These are phyloP conservation scores for Paramecium bursaria DNA, from an alignment of 73 alveolate genomes.

Conservation along the genomic window DNA sequence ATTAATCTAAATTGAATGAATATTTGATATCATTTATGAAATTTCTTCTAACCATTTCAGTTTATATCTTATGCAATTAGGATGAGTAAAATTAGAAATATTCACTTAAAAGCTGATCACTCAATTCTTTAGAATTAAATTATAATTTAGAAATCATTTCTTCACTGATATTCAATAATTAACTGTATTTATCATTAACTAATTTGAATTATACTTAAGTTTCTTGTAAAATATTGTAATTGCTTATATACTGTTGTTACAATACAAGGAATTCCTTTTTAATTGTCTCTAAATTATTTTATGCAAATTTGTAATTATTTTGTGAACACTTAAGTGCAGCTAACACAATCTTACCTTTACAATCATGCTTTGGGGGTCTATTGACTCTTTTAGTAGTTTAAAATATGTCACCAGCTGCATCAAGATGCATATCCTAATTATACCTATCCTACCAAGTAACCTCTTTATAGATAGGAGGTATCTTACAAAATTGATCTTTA, in stretches of 20 bases:
- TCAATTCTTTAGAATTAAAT: constrained; percentile 1
- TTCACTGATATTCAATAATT: neutral
- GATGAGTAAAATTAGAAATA: neutral
- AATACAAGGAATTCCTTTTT: neutral
- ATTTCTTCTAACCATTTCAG: neutral
- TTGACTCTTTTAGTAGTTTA: neutral
- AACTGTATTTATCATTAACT: neutral
- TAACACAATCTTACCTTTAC: constrained; percentile 25
- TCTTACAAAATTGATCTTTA: neutral
- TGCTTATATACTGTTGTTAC: neutral
- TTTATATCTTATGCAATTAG: no score
- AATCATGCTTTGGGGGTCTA: constrained; percentile 50
- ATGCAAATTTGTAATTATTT: neutral
- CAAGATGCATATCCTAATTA: constrained; percentile 12
- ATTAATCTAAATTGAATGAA: neutral
- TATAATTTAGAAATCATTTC: constrained; percentile 31
- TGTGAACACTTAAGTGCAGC: neutral
- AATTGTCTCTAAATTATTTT: neutral
- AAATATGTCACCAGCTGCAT: constrained; percentile 40
- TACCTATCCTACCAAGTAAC: constrained; percentile 37
- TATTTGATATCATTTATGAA: no score
- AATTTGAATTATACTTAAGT: neutral
- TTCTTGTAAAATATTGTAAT: neutral
- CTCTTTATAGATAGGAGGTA: constrained; percentile 3
- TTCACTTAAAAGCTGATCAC: neutral